Base-by-base conservation (phyloP, 495 filamentous ascomycete genomes). In the Bryoglossum gracile region DNA sequence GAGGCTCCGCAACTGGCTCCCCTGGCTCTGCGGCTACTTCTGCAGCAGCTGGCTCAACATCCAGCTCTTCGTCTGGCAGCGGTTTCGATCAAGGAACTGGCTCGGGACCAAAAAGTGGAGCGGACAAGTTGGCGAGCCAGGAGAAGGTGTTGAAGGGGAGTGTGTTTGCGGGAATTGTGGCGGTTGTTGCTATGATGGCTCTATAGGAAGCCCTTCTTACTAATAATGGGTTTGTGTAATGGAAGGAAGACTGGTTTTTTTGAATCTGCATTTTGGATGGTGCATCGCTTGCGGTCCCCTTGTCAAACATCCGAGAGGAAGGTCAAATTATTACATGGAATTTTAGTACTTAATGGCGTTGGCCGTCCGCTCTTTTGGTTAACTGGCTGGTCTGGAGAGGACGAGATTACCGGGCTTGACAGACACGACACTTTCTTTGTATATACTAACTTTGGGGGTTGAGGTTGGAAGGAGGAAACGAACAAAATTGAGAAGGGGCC, bases 141-240 rank as follows among this genome's bases (percentile, higher is more conserved):
- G 70, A 74, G 25, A 58, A 62, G 38, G 63, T 58, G 2, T 43
- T 72, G 17, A 68, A 69, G 10, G 66, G 67, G 4, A 75, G 71
- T 39, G 60, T 71, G 5, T 69, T 76, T 47, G 73, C 73, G n/a
- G 72, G 66, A 25, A 59, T 75, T 3, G 48, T 76, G 13, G 73
- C 68, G 9, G 60, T 76, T 24, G 68, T 62, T 11, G 71, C 58
- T 8, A 65, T 72, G 61, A 58, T 76, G 19, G 59, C 66, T 50
- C 49, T 74, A 30, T 76, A 57, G 11, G 26, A 50, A n/a, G n/a
- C n/a, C n/a, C n/a, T n/a, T n/a, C n/a, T n/a, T n/a, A n/a, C n/a
- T n/a, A n/a, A 39, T 17, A 24, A 13, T 30, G 26, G 26, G 26
- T 13, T 6, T 30, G 26, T 13, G 26, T 30, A 30, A 13, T n/a